Evolutionary conservation across 129 eudicot genomes (phyloP).

Genomic region (Deinandra increscens): DNA sequence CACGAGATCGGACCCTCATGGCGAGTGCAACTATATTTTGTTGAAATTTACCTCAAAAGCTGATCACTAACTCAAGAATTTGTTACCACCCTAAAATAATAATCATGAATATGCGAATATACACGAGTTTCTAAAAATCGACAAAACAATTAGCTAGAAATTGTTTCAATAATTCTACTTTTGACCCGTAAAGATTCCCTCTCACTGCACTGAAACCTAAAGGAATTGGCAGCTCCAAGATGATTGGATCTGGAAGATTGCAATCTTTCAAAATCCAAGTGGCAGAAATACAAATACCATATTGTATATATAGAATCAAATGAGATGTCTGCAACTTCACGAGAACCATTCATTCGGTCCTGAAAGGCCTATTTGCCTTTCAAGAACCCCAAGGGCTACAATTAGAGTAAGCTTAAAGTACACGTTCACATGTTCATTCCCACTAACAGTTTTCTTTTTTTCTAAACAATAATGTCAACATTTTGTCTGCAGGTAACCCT

Average conservation of each 20-base stretch:
- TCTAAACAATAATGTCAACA: conserved; percentile 23
- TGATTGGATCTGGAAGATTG: conserved; percentile 29
- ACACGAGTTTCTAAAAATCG: neutral
- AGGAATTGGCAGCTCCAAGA: conserved; percentile 34
- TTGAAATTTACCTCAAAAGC: too few species aligned
- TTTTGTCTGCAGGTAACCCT: conserved; percentile 25
- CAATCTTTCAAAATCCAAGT: conserved; percentile 25
- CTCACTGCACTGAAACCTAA: conserved; percentile 18
- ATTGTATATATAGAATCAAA: conserved; percentile 18
- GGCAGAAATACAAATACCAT: conserved; percentile 4
- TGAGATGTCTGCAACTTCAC: conserved; percentile 21
- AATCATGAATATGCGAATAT: neutral
- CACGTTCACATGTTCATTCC: conserved; percentile 35
- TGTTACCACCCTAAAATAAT: too few species aligned
- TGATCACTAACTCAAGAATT: too few species aligned
- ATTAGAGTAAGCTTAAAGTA: conserved; percentile 28
- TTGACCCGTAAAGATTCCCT: conserved; percentile 31
- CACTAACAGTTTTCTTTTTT: conserved; percentile 35
- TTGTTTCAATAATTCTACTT: conserved; percentile 15
- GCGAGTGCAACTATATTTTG: too few species aligned
- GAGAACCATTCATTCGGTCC: neutral
- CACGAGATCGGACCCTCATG: too few species aligned
- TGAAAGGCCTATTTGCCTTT: conserved; percentile 36
- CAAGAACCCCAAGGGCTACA: conserved; percentile 28
- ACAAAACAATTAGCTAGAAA: neutral